These are phyloP conservation scores for Plasmodium falciparum DNA, from an alignment of 169 alveolate species.

Conservation along the genomic window DNA sequence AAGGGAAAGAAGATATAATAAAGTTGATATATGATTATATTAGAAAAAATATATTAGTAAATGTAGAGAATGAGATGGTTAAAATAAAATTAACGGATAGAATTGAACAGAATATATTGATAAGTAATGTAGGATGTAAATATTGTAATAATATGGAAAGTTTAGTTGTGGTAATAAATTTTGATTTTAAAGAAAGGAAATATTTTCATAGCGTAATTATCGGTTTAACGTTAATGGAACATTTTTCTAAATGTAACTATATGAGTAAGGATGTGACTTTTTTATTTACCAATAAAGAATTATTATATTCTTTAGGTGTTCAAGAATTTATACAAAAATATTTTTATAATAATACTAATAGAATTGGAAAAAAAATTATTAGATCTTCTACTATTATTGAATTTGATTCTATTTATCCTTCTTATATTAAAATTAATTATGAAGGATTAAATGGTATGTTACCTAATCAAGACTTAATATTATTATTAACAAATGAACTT, in stretches of 20 bases:
- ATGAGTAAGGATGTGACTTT: conserved; percentile 74
- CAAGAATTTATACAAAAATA: conserved; percentile 40
- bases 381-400: conserved; percentile 72
- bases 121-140: conserved; percentile 53
- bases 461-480: conserved; percentile 64
- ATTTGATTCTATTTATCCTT: conserved; percentile 72
- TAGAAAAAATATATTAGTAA: background rate
- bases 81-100: conserved; percentile 7
- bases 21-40: conserved; percentile 32
- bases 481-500: conserved; percentile 47
- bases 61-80: conserved; percentile 19
- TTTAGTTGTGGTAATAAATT: conserved; percentile 67
- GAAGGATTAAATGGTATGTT: conserved; percentile 74
- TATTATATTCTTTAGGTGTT: conserved; percentile 56
- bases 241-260: conserved; percentile 54
- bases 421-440: conserved; percentile 69
- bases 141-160: conserved; percentile 70
- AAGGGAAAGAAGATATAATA: conserved; percentile 35
- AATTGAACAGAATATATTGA: conserved; percentile 19
- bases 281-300: conserved; percentile 72
- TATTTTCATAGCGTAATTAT: conserved; percentile 47
- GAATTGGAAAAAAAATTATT: conserved; percentile 19
- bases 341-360: conserved; percentile 23
- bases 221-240: conserved; percentile 65
- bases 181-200: conserved; percentile 74